These are phyloP conservation scores for Nadsonia fulvescens DNA, from an alignment of 805 yeast genomes.

Conservation along the genomic window DNA sequence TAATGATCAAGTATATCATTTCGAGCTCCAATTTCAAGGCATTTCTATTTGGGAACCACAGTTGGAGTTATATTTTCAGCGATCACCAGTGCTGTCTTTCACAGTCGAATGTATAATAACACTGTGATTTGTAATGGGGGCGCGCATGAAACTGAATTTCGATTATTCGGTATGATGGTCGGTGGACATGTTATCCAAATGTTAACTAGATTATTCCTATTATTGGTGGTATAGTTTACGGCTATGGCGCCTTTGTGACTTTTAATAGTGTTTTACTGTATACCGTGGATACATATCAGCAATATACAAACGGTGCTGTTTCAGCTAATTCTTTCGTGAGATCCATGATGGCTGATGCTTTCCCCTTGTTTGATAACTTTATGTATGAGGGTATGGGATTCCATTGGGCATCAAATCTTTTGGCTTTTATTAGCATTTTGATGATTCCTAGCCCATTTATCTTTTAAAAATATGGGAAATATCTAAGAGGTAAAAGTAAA, in stretches of 20 bases:
- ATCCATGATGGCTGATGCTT: constrained; percentile 55
- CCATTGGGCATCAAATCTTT: constrained; percentile 55
- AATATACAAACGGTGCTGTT: constrained; percentile 62
- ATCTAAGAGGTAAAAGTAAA: constrained; percentile 17
- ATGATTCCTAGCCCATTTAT: constrained; percentile 33
- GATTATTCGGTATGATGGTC: constrained; percentile 33
- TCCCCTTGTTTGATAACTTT: constrained; percentile 74
- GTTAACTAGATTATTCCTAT: constrained; percentile 37
- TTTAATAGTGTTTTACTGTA: constrained; percentile 19
- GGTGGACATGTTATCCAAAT: constrained; percentile 32
- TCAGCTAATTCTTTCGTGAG: constrained; percentile 76
- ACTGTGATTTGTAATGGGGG: constrained; percentile 27
- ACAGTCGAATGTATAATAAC: constrained; percentile 17
- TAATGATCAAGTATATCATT: constrained; percentile 30
- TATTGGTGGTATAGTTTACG: constrained; percentile 38
- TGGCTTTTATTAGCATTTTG: constrained; percentile 30
- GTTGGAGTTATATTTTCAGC: constrained; percentile 53
- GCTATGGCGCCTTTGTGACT: constrained; percentile 20
- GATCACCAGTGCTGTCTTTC: constrained; percentile 8
- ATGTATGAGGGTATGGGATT: constrained; percentile 56
- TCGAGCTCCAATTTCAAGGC: constrained; percentile 33
- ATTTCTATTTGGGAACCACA: constrained; percentile 43
- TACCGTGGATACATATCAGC: constrained; percentile 17
- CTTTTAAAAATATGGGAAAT: constrained; percentile 24
- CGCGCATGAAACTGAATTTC: constrained; percentile 27